These are phyloP conservation scores for Sindora glabra DNA, from an alignment of 306 rosid species.

Conservation along the genomic window DNA sequence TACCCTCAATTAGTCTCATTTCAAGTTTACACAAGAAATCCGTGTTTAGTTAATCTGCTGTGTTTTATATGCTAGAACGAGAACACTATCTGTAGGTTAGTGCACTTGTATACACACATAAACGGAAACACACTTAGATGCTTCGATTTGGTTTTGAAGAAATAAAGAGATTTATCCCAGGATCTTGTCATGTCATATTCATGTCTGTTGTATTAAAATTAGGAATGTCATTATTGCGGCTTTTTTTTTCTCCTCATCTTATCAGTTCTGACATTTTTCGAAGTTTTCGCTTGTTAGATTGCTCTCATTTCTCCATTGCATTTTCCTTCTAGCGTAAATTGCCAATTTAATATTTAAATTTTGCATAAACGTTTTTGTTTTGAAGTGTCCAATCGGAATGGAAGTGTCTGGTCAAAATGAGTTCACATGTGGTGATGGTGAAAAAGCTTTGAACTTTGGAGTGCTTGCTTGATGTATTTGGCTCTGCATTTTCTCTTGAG, in stretches of 20 bases:
- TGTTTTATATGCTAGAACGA: too few relatives aligned
- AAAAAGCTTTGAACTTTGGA: constrained; percentile 42
- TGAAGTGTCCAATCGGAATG: constrained; percentile 26
- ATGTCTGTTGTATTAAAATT: neutral
- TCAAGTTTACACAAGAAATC: neutral
- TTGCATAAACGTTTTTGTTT: neutral
- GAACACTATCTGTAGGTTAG: too few relatives aligned
- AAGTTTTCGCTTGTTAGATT: neutral
- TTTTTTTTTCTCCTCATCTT: neutral
- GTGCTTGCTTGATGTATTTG: constrained; percentile 64
- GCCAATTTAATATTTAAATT: neutral
- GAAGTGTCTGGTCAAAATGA: constrained; percentile 34
- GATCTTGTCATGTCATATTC: neutral
- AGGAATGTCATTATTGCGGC: neutral
- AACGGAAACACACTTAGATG: too few relatives aligned
- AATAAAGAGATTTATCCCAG: too few relatives aligned
- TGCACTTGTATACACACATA: too few relatives aligned
- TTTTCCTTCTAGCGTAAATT: neutral
- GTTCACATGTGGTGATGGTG: constrained; percentile 32
- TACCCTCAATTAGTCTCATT: neutral
- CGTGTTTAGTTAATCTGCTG: too few relatives aligned
- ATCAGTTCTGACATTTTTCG: neutral
- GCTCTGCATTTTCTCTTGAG: constrained; percentile 45
- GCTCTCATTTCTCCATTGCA: neutral
- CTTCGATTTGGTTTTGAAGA: too few relatives aligned